These are phyloP conservation scores for Agrocybe pediades DNA, from an alignment of 768 basidiomycete species.

Conservation along the genomic window DNA sequence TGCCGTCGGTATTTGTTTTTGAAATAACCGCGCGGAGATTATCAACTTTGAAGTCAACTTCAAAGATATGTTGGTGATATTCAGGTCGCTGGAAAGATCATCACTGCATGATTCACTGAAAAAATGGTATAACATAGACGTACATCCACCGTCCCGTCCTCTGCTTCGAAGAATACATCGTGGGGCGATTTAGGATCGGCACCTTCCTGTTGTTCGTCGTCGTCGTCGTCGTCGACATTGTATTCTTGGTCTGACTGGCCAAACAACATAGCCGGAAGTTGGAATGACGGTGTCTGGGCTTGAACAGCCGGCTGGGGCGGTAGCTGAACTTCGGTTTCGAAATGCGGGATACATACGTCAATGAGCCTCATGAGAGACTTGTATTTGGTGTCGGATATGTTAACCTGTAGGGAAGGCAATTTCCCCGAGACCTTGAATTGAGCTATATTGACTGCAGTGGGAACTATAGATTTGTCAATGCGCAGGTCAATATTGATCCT, in stretches of 20 bases:
- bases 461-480: constrained; percentile 92
- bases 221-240: constrained; percentile 60
- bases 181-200: constrained; percentile 37
- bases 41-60: constrained; percentile 87
- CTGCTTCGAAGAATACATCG: constrained; percentile 74
- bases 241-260: constrained; percentile 61
- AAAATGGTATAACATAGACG: constrained; percentile 16
- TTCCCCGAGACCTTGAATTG: constrained; percentile 90
- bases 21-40: constrained; percentile 78
- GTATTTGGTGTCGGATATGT: constrained; percentile 90
- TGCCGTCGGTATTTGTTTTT: constrained; percentile 59
- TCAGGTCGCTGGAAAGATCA: constrained; percentile 35
- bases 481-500: constrained; percentile 87
- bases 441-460: constrained; percentile 76
- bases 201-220: constrained; percentile 39
- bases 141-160: constrained; percentile 61
- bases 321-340: constrained; percentile 48
- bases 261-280: constrained; percentile 59
- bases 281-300: constrained; percentile 39
- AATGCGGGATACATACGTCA: constrained; percentile 86
- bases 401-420: constrained; percentile 85
- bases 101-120: constrained; percentile 1
- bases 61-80: constrained; percentile 65
- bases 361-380: constrained; percentile 90
- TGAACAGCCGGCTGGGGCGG: constrained; percentile 15